phyloP scores from a whole-genome alignment of 2,329 filamentous ascomycete species.

The Alternaria hordeiaustralica region DNA sequence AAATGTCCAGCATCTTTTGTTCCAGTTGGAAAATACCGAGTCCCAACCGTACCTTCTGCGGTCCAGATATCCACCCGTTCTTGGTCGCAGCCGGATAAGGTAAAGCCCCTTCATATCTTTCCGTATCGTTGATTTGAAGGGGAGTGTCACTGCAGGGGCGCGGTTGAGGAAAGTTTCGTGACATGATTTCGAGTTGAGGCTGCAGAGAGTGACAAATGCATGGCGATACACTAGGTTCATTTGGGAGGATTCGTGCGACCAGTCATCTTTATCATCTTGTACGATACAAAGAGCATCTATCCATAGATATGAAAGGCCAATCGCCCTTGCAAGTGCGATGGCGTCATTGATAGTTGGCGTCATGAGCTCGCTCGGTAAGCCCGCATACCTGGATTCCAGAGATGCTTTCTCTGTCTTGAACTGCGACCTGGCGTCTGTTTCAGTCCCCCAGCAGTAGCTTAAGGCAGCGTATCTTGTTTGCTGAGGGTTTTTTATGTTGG shows the following conservation, averaged over 20 bases:
- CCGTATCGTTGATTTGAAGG: background rate
- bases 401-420: background rate
- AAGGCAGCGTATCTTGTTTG: background rate
- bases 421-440: rapidly evolving
- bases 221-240: background rate
- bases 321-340: background rate
- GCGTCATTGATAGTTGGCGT: background rate
- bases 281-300: background rate
- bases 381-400: rapidly evolving
- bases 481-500: rapidly evolving
- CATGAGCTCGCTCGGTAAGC: background rate
- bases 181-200: background rate
- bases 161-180: background rate
- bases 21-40: rapidly evolving
- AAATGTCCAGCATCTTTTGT: background rate
- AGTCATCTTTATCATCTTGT: background rate
- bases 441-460: background rate
- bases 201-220: background rate
- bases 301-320: background rate
- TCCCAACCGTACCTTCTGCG: background rate
- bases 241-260: background rate
- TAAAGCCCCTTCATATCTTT: background rate
- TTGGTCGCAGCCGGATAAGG: background rate
- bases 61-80: too few relatives aligned
- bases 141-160: rapidly evolving